Conservation (phyloP, 139 green algal species). For the Coelastrella sp. region DNA sequence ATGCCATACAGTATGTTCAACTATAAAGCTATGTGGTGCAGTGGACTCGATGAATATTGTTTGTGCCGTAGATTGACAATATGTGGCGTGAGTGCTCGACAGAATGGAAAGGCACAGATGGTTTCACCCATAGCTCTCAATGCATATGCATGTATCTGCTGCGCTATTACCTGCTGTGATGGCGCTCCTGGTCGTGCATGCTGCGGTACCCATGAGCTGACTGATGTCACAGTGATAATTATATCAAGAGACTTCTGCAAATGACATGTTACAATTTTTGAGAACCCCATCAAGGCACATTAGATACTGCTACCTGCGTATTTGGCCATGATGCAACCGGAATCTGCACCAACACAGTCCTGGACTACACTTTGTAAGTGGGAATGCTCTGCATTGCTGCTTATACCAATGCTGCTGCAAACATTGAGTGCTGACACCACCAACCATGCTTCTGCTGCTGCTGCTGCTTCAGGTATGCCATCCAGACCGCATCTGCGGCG, state of each 20-base stretch:
- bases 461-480: constrained; percentile 32
- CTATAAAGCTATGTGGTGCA: too few relatives aligned
- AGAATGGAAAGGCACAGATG: neutral
- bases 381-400: neutral
- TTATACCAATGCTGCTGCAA: neutral
- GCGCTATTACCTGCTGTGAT: neutral
- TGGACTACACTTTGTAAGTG: neutral
- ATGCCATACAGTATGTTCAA: neutral
- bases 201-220: neutral
- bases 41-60: neutral
- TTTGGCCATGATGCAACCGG: too few relatives aligned
- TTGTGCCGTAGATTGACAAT: neutral
- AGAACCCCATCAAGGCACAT: too few relatives aligned
- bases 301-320: too few relatives aligned
- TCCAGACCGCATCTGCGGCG: constrained; percentile 9
- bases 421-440: neutral
- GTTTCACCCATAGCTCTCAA: neutral
- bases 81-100: neutral
- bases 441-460: neutral
- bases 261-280: too few relatives aligned
- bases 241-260: too few relatives aligned
- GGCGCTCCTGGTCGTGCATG: neutral
- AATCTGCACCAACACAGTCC: too few relatives aligned
- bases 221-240: neutral
- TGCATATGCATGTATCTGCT: too few relatives aligned